Percentiles rank a stretch among this genome's conserved stretches.
phyloP scores from a whole-genome alignment of 768 basidiomycete species.

The Boletus reticulatus region DNA sequence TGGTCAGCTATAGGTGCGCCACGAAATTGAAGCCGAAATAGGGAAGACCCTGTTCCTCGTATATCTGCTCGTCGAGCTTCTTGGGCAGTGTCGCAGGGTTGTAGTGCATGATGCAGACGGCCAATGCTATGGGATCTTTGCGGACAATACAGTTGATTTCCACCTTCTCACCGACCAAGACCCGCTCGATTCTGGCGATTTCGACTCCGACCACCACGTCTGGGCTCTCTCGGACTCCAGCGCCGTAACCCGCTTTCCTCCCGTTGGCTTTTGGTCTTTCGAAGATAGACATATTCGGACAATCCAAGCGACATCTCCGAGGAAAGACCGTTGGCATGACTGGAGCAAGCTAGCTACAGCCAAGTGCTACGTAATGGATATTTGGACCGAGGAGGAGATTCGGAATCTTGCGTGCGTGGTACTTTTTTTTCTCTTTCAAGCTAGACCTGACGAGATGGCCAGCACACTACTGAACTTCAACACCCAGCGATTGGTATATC shows the following conservation, averaged over 20 bases:
- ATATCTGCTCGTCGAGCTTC: not conserved
- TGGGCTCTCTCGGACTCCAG: slow-evolving; percentile 6
- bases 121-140: too few species aligned
- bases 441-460: not conserved
- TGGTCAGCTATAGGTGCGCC: not conserved
- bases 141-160: not conserved
- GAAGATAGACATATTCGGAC: not conserved
- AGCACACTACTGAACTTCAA: too few species aligned
- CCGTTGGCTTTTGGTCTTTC: not conserved
- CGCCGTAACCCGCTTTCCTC: too few species aligned
- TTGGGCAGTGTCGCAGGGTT: not conserved
- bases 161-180: not conserved
- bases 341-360: not conserved
- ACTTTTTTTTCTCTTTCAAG: not conserved
- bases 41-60: not conserved
- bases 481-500: not conserved
- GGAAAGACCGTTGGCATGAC: not conserved
- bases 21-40: not conserved
- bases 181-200: not conserved
- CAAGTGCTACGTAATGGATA: not conserved
- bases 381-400: slow-evolving; percentile 2
- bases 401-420: not conserved
- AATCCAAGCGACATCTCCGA: not conserved
- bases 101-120: not conserved
- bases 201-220: not conserved